phyloP scores from a whole-genome alignment of 495 filamentous ascomycete genomes.

The Talaromyces adpressus region DNA sequence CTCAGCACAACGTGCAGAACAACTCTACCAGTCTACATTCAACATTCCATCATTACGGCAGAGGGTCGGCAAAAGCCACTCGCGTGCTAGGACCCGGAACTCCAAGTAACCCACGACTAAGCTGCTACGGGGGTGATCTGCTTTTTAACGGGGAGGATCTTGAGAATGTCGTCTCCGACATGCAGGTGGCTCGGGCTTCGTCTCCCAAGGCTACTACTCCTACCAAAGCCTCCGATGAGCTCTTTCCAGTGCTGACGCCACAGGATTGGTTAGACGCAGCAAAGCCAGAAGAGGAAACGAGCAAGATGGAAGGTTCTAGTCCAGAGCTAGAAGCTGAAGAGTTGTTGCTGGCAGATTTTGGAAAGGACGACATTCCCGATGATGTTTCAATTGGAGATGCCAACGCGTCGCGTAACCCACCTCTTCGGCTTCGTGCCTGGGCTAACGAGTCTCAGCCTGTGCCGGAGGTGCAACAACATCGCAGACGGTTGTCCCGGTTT shows the following conservation, averaged over 20 bases:
- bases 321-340: not conserved
- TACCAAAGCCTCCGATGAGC: slow-evolving; percentile 2
- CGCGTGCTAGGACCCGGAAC: slow-evolving; percentile 20
- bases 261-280: slow-evolving; percentile 38
- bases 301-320: not conserved
- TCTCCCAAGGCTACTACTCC: slow-evolving; percentile 12
- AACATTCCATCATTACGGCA: slow-evolving; percentile 16
- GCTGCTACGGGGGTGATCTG: slow-evolving; percentile 15
- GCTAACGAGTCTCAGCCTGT: slow-evolving; percentile 14
- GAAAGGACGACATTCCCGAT: not conserved
- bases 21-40: slow-evolving; percentile 26
- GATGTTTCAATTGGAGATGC: not conserved
- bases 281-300: not conserved
- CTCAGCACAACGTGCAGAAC: slow-evolving; percentile 13
- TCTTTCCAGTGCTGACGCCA: slow-evolving; percentile 26
- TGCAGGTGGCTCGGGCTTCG: slow-evolving; percentile 15
- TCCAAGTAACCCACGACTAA: slow-evolving; percentile 18
- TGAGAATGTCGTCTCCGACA: slow-evolving; percentile 16
- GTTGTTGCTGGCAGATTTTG: not conserved
- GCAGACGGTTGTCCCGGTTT: slow-evolving; percentile 29
- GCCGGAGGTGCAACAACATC: slow-evolving; percentile 20
- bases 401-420: slow-evolving; percentile 17
- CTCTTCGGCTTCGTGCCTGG: slow-evolving; percentile 22
- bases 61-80: slow-evolving; percentile 21
- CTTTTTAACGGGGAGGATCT: slow-evolving; percentile 16